These are phyloP conservation scores for Paecilomyces sp. DNA, from an alignment of 2,329 filamentous ascomycete genomes.

Conservation along the genomic window DNA sequence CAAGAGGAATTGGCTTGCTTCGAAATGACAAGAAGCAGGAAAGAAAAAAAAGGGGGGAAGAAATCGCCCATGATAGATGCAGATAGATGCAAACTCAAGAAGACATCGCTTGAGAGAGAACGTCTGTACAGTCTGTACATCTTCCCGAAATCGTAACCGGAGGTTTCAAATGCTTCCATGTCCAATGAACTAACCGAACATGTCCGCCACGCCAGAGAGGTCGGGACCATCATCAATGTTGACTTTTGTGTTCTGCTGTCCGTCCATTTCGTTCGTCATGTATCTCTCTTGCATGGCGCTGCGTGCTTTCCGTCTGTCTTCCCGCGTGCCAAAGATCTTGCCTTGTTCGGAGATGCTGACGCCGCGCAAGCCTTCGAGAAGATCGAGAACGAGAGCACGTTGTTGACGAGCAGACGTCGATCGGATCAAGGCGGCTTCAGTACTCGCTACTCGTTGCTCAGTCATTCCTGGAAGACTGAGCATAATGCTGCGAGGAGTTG, in stretches of 20 bases:
- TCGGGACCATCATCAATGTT: slow-evolving; percentile 43
- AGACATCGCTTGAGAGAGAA: not conserved
- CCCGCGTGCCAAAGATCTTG: slow-evolving; percentile 53
- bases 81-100: not conserved
- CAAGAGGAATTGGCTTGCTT: not conserved
- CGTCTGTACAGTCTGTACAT: not conserved
- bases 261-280: slow-evolving; percentile 39
- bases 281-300: slow-evolving; percentile 36
- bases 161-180: not conserved
- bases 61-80: not conserved
- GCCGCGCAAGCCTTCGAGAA: slow-evolving; percentile 79
- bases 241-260: slow-evolving; percentile 32
- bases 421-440: slow-evolving; percentile 51
- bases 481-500: slow-evolving; percentile 69
- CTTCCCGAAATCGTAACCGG: not conserved
- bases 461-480: slow-evolving; percentile 72
- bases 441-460: slow-evolving; percentile 57
- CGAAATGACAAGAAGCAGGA: not conserved
- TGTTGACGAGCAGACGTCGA: slow-evolving; percentile 64
- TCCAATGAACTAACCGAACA: slow-evolving; percentile 39
- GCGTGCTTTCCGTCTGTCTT: slow-evolving; percentile 35
- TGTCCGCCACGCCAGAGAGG: slow-evolving; percentile 46
- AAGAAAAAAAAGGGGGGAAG: too few relatives aligned
- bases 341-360: slow-evolving; percentile 92
- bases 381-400: slow-evolving; percentile 70